Percentiles rank a stretch among this genome's conserved stretches.
These are phyloP conservation scores for Poa pratensis DNA, from an alignment of 176 grass and related monocot species.

Conservation along the genomic window DNA sequence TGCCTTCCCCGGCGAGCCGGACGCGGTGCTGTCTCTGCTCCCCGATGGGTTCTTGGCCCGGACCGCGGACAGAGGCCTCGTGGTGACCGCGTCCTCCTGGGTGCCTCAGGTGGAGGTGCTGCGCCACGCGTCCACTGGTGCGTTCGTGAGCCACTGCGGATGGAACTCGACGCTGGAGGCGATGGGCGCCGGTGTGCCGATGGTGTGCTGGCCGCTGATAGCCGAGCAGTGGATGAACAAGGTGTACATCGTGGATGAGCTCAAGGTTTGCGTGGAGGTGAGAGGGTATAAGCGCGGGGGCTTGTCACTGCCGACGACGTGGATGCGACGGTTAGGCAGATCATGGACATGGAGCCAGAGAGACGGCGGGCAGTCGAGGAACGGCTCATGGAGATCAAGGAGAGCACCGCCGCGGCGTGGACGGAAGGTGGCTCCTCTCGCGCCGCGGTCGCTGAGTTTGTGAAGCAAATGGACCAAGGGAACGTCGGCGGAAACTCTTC, in stretches of 20 bases:
- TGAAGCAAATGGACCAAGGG: not conserved
- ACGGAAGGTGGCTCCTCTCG: not conserved
- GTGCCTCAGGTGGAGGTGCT: constrained; percentile 46
- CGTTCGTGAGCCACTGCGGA: constrained; percentile 8
- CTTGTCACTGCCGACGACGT: not conserved
- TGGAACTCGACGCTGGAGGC: constrained; percentile 18
- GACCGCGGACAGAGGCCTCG: not conserved
- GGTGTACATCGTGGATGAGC: constrained; percentile 27
- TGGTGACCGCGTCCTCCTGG: constrained; percentile 34
- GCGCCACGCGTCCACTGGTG: constrained; percentile 5
- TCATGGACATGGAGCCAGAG: constrained; percentile 29
- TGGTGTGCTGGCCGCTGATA: constrained; percentile 36
- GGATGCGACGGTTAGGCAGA: not conserved
- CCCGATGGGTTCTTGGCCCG: constrained; percentile 41
- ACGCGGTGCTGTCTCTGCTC: constrained; percentile 16
- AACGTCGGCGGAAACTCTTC: not conserved
- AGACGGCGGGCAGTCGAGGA: not conserved
- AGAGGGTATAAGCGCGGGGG: not conserved
- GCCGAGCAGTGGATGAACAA: constrained; percentile 39
- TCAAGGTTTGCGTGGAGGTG: constrained; percentile 23
- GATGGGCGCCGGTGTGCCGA: not conserved
- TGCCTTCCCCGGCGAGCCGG: not conserved
- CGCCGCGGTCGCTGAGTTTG: not conserved
- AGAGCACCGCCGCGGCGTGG: not conserved
- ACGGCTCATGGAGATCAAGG: not conserved